phyloP scores from a whole-genome alignment of 768 basidiomycete genomes.

The Russula sp. region DNA sequence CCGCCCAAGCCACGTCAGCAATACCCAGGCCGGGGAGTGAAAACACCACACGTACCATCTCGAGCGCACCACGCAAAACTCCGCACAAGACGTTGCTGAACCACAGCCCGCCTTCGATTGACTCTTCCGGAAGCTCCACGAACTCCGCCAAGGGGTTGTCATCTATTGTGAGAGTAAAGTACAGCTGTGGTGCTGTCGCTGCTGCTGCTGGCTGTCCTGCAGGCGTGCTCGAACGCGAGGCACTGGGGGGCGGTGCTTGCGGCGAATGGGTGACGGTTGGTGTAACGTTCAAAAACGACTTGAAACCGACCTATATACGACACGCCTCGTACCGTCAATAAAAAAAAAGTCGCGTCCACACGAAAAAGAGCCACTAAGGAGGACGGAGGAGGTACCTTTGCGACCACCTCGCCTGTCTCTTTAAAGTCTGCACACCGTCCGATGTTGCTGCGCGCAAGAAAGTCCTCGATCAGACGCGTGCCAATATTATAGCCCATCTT shows the following conservation, averaged over 20 bases:
- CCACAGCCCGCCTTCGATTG: slow-evolving; percentile 88
- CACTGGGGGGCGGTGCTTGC: slow-evolving; percentile 37
- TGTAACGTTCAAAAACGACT: slow-evolving; percentile 90
- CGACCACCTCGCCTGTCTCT: slow-evolving; percentile 92
- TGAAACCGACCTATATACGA: slow-evolving; percentile 87
- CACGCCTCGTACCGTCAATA: not conserved
- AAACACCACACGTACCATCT: slow-evolving; percentile 72
- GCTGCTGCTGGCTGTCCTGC: slow-evolving; percentile 32
- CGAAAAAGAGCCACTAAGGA: not conserved
- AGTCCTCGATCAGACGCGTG: slow-evolving; percentile 92
- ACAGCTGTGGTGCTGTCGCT: slow-evolving; percentile 38
- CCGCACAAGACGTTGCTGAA: slow-evolving; percentile 96
- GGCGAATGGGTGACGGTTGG: slow-evolving; percentile 72
- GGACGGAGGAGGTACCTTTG: slow-evolving; percentile 57
- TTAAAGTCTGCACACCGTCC: slow-evolving; percentile 91
- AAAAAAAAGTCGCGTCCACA: not conserved
- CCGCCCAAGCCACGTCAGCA: slow-evolving; percentile 9
- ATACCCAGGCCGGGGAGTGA: not conserved
- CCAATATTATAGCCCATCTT: slow-evolving; percentile 99
- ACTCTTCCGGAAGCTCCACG: slow-evolving; percentile 93
- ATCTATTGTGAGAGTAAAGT: slow-evolving; percentile 82
- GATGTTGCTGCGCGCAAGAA: slow-evolving; percentile 86
- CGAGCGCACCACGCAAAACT: slow-evolving; percentile 85
- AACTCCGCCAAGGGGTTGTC: slow-evolving; percentile 98
- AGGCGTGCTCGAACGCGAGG: slow-evolving; percentile 32